Conservation (phyloP, 495 filamentous ascomycete genomes). For the Stereocaulon alpinum region DNA sequence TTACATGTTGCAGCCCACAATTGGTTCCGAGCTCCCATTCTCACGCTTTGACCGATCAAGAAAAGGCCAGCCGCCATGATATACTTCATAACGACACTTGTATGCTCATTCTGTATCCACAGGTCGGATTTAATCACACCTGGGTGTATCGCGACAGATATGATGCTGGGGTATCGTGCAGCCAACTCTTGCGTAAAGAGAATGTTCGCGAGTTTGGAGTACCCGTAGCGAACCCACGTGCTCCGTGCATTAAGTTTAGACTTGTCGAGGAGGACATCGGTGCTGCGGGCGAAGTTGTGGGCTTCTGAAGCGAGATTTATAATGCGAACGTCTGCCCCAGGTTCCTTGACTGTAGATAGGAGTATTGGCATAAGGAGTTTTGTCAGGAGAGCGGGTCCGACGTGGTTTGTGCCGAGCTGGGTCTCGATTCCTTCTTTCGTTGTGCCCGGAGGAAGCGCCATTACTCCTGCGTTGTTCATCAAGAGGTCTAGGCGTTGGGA, state of each 20-base stretch:
- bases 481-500: constrained; percentile 50
- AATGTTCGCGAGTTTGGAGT: constrained; percentile 64
- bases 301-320: constrained; percentile 37
- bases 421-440: constrained; percentile 60
- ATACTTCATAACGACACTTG: constrained; percentile 22
- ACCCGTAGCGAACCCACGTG: constrained; percentile 46
- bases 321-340: constrained; percentile 34
- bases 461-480: constrained; percentile 62
- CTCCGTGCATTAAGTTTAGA: constrained; percentile 22
- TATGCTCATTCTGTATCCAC: constrained; percentile 27
- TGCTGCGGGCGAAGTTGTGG: constrained; percentile 28
- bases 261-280: constrained; percentile 28
- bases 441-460: constrained; percentile 37
- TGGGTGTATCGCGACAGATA: constrained; percentile 52
- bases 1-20: constrained; percentile 41
- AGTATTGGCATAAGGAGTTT: constrained; percentile 51
- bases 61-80: constrained; percentile 19
- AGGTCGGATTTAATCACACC: constrained; percentile 52
- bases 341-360: constrained; percentile 35
- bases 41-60: constrained; percentile 23
- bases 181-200: constrained; percentile 52
- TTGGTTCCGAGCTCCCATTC: constrained; percentile 46
- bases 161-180: constrained; percentile 44
- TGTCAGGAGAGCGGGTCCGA: constrained; percentile 57
- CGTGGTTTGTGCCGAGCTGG: constrained; percentile 63